These are phyloP conservation scores for Metschnikowia drakensbergensis DNA, from an alignment of 805 yeast genomes.

Conservation along the genomic window DNA sequence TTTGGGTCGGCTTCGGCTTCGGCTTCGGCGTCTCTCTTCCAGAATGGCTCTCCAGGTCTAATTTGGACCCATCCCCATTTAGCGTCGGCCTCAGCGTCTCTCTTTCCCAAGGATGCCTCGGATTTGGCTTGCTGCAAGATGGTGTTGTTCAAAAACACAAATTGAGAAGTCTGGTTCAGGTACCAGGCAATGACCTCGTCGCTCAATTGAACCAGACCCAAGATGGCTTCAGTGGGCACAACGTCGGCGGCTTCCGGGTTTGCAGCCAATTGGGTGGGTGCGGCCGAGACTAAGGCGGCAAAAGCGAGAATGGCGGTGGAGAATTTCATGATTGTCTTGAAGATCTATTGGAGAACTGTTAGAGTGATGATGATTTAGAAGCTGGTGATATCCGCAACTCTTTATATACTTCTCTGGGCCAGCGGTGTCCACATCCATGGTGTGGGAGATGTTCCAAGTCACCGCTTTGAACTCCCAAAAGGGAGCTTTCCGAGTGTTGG, in stretches of 20 bases:
- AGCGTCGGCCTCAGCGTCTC: slow-evolving; percentile 13
- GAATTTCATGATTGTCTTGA: slow-evolving; percentile 12
- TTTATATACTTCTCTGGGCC: background rate
- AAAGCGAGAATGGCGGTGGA: slow-evolving; percentile 13
- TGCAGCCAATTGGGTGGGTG: background rate
- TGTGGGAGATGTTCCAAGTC: background rate
- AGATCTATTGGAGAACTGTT: background rate
- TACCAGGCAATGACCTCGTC: slow-evolving; percentile 12
- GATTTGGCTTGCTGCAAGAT: slow-evolving; percentile 14
- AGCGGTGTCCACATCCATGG: background rate
- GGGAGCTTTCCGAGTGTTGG: background rate
- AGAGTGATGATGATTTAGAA: background rate
- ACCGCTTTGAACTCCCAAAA: background rate
- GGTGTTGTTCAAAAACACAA: slow-evolving; percentile 17
- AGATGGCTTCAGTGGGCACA: slow-evolving; percentile 15
- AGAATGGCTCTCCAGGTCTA: slow-evolving; percentile 14
- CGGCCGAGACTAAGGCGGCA: slow-evolving; percentile 12
- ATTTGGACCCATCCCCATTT: slow-evolving; percentile 11
- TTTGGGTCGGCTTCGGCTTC: slow-evolving; percentile 4
- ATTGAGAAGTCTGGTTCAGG: slow-evolving; percentile 9
- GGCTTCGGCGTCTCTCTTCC: slow-evolving; percentile 12
- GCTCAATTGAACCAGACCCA: slow-evolving; percentile 12
- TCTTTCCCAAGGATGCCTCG: slow-evolving; percentile 11
- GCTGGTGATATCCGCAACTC: background rate
- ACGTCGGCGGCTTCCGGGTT: background rate